These are phyloP conservation scores for Ilyonectria sp. DNA, from an alignment of 2,329 filamentous ascomycete genomes.

Conservation along the genomic window DNA sequence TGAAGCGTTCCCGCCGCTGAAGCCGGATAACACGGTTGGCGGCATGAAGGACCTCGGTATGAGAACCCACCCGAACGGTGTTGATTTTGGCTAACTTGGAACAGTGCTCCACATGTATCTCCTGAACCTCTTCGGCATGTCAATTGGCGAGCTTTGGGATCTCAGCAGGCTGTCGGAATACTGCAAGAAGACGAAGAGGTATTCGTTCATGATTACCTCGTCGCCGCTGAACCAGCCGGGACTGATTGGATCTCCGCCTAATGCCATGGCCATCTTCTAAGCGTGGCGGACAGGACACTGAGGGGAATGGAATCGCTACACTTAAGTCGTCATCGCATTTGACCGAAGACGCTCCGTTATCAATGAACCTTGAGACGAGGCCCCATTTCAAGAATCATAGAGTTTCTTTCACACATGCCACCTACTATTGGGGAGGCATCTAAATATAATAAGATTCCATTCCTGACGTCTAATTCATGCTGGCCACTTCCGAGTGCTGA, in stretches of 20 bases:
- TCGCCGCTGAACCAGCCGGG: slow-evolving; percentile 59
- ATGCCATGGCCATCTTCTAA: slow-evolving; percentile 63
- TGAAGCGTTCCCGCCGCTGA: slow-evolving; percentile 25
- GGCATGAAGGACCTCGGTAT: slow-evolving; percentile 52
- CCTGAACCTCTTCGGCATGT: slow-evolving; percentile 65
- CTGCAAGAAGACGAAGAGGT: slow-evolving; percentile 14
- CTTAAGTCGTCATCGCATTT: background rate
- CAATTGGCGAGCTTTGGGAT: slow-evolving; percentile 31
- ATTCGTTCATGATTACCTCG: slow-evolving; percentile 27
- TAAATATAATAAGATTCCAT: background rate
- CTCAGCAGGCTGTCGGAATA: slow-evolving; percentile 18
- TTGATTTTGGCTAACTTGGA: background rate
- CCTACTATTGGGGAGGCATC: too few species aligned
- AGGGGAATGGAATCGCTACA: too few species aligned
- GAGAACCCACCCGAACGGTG: too few species aligned
- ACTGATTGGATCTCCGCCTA: slow-evolving; percentile 64
- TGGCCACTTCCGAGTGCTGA: too few species aligned
- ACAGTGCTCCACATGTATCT: slow-evolving; percentile 64
- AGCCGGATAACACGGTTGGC: slow-evolving; percentile 4
- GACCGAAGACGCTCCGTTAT: background rate
- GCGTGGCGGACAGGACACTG: background rate
- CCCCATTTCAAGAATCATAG: too few species aligned
- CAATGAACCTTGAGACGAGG: too few species aligned
- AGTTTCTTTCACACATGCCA: background rate
- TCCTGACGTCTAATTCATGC: background rate